A percentile compares a stretch with the other conserved stretches of the same genome.
Conservation (phyloP, 306 rosid species). For the Nissolia schottii region DNA sequence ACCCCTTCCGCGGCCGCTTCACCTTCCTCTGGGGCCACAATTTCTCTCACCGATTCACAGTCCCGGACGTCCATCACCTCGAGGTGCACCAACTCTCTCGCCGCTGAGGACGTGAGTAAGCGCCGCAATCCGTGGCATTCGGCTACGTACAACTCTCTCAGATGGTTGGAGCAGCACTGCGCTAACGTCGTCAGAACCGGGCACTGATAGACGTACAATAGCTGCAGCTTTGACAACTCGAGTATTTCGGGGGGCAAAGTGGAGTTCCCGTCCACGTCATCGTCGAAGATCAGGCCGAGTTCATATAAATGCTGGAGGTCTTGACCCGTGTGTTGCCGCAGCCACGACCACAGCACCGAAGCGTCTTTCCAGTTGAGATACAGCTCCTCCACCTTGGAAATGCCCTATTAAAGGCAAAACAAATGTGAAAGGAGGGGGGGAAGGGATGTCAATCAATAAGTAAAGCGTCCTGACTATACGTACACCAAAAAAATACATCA, state of each 20-base stretch:
- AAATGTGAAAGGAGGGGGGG: no score
- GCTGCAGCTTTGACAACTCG: not conserved
- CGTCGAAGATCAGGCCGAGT: fast-evolving
- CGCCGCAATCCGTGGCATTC: not conserved
- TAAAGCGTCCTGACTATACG: no score
- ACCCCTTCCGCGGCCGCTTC: not conserved
- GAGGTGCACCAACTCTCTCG: not conserved
- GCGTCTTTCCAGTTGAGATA: not conserved
- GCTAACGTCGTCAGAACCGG: not conserved
- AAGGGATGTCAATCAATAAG: no score
- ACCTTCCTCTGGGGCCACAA: not conserved
- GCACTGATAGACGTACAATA: fast-evolving
- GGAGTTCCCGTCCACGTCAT: not conserved
- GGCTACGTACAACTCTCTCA: not conserved
- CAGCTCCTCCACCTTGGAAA: not conserved
- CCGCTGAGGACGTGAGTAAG: slow-evolving; percentile 11
- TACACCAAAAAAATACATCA: no score
- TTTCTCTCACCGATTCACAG: not conserved
- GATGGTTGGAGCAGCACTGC: not conserved
- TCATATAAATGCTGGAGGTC: not conserved
- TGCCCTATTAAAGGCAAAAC: not conserved
- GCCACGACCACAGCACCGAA: not conserved
- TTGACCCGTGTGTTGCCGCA: not conserved
- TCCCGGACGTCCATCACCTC: fast-evolving
- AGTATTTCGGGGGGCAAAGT: not conserved